Conservation (phyloP, 2,329 filamentous ascomycete genomes). For the Ascochyta clinopodiicola region DNA sequence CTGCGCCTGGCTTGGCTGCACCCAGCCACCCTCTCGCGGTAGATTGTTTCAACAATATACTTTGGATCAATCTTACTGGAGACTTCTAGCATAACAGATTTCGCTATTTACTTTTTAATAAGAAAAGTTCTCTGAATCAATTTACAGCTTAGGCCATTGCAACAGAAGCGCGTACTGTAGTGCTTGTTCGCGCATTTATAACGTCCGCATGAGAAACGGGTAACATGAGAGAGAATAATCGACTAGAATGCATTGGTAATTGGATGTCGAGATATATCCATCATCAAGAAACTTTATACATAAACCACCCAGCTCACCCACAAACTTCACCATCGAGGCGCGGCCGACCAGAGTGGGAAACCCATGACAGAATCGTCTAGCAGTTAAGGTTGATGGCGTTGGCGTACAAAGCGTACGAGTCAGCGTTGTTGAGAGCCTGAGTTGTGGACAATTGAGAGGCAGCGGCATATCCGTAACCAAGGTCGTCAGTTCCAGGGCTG, state of each 20-base stretch:
- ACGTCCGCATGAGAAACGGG: no score
- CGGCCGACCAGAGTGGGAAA: background rate
- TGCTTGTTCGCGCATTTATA: no score
- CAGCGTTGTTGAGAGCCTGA: constrained; percentile 68
- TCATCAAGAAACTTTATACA: constrained; percentile 12
- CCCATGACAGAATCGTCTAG: constrained; percentile 14
- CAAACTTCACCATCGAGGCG: background rate
- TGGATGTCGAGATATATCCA: background rate
- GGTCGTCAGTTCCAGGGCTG: constrained; percentile 62
- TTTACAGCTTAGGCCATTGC: no score
- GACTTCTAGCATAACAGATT: no score
- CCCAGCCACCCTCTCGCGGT: background rate
- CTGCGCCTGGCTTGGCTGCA: constrained; percentile 13
- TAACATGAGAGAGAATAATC: no score
- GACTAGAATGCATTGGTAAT: no score
- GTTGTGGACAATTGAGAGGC: constrained; percentile 53
- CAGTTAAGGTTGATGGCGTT: constrained; percentile 49
- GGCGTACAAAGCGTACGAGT: constrained; percentile 64
- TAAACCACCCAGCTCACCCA: background rate
- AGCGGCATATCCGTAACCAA: constrained; percentile 62
- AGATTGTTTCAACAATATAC: no score
- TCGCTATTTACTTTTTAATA: no score
- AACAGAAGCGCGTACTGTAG: no score
- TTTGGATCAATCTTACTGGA: no score
- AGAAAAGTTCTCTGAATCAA: no score